phyloP scores from a whole-genome alignment of 2,329 filamentous ascomycete genomes.

The Colletotrichum australisinense region DNA sequence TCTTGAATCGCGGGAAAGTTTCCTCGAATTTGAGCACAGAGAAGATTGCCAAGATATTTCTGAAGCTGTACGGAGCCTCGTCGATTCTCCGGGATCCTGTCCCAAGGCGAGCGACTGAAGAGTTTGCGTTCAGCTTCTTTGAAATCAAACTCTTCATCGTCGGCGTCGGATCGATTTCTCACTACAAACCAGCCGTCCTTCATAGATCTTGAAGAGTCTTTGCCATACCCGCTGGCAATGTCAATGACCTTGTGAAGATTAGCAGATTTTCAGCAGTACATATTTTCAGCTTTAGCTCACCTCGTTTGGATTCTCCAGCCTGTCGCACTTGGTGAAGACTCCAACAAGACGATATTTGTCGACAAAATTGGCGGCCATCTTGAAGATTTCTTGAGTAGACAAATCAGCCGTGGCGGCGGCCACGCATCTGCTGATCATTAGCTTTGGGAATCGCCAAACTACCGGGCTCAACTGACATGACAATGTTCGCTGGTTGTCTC shows the following conservation, averaged over 20 bases:
- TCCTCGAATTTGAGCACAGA: slow-evolving; percentile 47
- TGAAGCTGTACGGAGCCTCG: slow-evolving; percentile 45
- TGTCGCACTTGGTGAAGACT: slow-evolving; percentile 53
- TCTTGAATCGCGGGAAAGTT: slow-evolving; percentile 46
- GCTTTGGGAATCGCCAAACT: background rate
- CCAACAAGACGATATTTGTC: slow-evolving; percentile 46
- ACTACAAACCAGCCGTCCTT: slow-evolving; percentile 50
- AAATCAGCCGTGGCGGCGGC: slow-evolving; percentile 46
- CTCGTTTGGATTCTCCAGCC: slow-evolving; percentile 37
- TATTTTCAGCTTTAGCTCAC: background rate
- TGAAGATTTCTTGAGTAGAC: slow-evolving; percentile 44
- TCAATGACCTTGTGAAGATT: slow-evolving; percentile 6
- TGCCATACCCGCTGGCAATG: slow-evolving; percentile 21
- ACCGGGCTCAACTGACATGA: slow-evolving; percentile 45
- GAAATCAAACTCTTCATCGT: slow-evolving; percentile 41
- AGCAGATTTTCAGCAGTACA: background rate
- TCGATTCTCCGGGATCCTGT: slow-evolving; percentile 37
- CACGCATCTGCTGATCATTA: slow-evolving; percentile 44
- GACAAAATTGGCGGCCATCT: slow-evolving; percentile 42
- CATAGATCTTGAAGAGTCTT: slow-evolving; percentile 15
- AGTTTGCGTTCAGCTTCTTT: slow-evolving; percentile 41
- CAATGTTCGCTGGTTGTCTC: slow-evolving; percentile 48
- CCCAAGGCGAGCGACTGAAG: slow-evolving; percentile 45
- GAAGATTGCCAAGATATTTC: slow-evolving; percentile 42
- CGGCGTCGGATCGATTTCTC: slow-evolving; percentile 44